Conservation (phyloP, 352 stramenopile genomes). For the Nothophytophthora sp. region DNA sequence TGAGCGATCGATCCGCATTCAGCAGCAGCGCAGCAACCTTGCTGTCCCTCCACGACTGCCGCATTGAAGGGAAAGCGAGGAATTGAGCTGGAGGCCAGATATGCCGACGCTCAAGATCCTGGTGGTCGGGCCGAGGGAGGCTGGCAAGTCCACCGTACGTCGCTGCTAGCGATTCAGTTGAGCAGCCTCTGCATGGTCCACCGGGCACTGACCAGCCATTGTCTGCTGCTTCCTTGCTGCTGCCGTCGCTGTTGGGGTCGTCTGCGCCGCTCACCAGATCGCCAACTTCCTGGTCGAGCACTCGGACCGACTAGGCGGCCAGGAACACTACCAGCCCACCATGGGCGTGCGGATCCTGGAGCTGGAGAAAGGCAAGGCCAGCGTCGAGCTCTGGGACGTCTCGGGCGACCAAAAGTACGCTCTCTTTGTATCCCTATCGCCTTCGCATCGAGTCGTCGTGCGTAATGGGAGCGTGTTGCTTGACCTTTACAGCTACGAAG, state of each 20-base stretch:
- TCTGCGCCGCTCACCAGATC: too few relatives aligned
- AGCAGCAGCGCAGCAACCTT: too few relatives aligned
- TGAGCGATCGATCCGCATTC: too few relatives aligned
- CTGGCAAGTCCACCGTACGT: conserved; percentile 71
- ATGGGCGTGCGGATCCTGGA: conserved; percentile 74
- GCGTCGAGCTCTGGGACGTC: conserved; percentile 84
- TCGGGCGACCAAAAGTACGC: conserved; percentile 79
- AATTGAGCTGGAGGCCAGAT: too few relatives aligned
- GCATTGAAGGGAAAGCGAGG: too few relatives aligned
- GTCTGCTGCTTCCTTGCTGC: too few relatives aligned
- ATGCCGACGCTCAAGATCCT: conserved; percentile 80
- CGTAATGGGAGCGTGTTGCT: too few relatives aligned
- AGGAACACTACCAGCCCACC: conserved; percentile 72
- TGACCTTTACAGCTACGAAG: conserved; percentile 73
- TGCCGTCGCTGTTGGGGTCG: too few relatives aligned
- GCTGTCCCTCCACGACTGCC: too few relatives aligned
- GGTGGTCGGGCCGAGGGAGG: conserved; percentile 76
- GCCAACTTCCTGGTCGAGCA: conserved; percentile 81
- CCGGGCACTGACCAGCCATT: too few relatives aligned
- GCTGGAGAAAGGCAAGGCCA: conserved; percentile 63
- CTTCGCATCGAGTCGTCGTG: too few relatives aligned
- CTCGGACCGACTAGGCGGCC: conserved; percentile 50
- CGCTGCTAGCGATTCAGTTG: too few relatives aligned
- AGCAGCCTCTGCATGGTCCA: neutral
- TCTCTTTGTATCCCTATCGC: neutral